Evolutionary conservation across 192 early-diverging fungal genomes (phyloP).

Genomic region (Gamsiella multidivaricata): DNA sequence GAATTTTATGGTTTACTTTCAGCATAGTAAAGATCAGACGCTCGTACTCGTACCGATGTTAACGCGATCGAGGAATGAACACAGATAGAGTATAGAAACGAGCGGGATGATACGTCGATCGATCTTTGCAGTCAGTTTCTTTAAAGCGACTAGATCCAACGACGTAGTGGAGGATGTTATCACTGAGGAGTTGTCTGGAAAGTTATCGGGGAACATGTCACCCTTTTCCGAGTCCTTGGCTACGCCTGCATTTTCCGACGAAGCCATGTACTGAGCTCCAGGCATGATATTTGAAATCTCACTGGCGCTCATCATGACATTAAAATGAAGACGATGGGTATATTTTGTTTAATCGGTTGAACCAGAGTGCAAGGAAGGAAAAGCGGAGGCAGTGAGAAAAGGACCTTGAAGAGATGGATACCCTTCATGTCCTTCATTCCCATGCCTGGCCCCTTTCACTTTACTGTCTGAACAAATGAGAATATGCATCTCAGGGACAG

Average conservation of each 20-base stretch:
- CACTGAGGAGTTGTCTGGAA: no score
- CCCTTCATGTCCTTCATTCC: no score
- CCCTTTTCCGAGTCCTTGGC: neutral
- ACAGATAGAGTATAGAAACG: slow-evolving; percentile 73
- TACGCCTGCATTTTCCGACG: neutral
- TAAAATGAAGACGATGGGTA: no score
- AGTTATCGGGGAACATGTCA: no score
- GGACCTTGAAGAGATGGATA: neutral
- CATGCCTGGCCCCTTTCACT: no score
- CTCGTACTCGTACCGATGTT: slow-evolving; percentile 64
- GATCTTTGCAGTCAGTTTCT: slow-evolving; percentile 61
- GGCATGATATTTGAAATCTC: no score
- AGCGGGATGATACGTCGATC: slow-evolving; percentile 74
- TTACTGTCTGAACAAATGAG: no score
- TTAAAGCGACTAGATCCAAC: slow-evolving; percentile 1
- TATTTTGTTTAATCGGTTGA: no score
- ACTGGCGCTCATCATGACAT: no score
- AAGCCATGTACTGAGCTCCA: neutral
- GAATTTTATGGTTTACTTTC: neutral
- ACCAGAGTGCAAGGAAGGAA: neutral
- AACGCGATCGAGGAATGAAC: slow-evolving; percentile 75
- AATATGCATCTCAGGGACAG: no score
- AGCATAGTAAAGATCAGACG: neutral
- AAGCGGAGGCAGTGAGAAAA: neutral
- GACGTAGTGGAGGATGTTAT: no score